Evolutionary conservation across 23 red algal genomes (phyloP).

Genomic region (Gracilaria caudata): DNA sequence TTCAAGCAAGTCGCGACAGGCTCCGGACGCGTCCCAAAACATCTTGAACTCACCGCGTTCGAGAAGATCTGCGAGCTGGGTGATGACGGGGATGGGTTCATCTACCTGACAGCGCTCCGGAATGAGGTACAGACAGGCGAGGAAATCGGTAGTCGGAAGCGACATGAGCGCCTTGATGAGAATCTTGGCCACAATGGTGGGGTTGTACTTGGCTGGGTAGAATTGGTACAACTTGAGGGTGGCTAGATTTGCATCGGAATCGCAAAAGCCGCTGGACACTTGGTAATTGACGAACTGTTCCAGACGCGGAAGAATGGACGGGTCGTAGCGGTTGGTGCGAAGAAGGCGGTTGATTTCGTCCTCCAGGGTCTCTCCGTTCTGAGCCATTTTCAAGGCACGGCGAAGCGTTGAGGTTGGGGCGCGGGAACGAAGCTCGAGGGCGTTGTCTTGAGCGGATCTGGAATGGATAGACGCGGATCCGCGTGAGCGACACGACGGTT

Average conservation of each 20-base stretch:
- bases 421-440: no score
- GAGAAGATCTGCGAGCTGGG: slow-evolving; percentile 67
- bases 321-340: slow-evolving; percentile 83
- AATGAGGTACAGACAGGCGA: slow-evolving; percentile 76
- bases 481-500: no score
- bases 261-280: slow-evolving; percentile 41
- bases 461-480: no score
- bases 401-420: not conserved
- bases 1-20: slow-evolving; percentile 44
- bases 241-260: slow-evolving; percentile 81
- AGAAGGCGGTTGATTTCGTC: slow-evolving; percentile 75
- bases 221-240: slow-evolving; percentile 92
- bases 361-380: slow-evolving; percentile 46
- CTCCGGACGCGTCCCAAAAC: slow-evolving; percentile 73
- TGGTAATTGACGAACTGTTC: slow-evolving; percentile 87
- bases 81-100: slow-evolving; percentile 75
- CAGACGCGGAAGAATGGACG: slow-evolving; percentile 72
- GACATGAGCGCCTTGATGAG: slow-evolving; percentile 85
- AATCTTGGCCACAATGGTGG: slow-evolving; percentile 68
- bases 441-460: no score
- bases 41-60: slow-evolving; percentile 70
- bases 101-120: slow-evolving; percentile 55
- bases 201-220: slow-evolving; percentile 74
- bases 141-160: slow-evolving; percentile 79
- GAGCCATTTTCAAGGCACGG: not conserved